Percentiles rank a stretch among this genome's conserved stretches.
phyloP scores from a whole-genome alignment of 2,329 filamentous ascomycete genomes.

The Ascochyta koolunga region DNA sequence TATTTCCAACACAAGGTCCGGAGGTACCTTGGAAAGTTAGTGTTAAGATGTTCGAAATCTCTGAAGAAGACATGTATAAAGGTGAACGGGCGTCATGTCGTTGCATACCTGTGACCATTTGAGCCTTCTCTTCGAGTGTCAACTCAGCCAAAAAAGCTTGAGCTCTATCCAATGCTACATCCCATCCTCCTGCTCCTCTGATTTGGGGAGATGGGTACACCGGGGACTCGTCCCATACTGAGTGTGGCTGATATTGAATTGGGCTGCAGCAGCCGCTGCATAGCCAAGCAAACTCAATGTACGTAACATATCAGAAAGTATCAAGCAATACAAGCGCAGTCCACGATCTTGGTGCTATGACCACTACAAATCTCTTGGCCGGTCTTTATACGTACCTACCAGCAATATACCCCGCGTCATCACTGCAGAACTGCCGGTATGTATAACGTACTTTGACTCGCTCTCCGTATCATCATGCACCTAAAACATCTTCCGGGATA shows the following conservation, averaged over 20 bases:
- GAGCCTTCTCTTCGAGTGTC: constrained; percentile 33
- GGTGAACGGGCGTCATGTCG: too few species aligned
- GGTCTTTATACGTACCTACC: background rate
- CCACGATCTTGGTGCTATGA: background rate
- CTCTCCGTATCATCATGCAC: background rate
- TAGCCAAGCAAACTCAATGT: background rate
- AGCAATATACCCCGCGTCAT: constrained; percentile 1
- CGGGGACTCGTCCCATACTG: constrained; percentile 38
- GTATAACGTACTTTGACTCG: constrained; percentile 1
- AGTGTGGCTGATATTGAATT: constrained; percentile 27
- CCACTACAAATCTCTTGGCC: too few species aligned
- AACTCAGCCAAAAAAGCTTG: constrained; percentile 28
- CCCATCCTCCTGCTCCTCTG: constrained; percentile 36
- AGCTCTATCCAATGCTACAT: constrained; percentile 30
- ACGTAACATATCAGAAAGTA: constrained; percentile 1
- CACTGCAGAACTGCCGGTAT: background rate
- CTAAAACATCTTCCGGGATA: background rate
- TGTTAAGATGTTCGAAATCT: too few species aligned
- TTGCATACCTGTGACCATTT: constrained; percentile 33
- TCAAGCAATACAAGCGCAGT: background rate
- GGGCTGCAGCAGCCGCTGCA: constrained; percentile 18
- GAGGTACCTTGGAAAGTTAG: constrained; percentile 19
- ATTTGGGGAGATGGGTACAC: constrained; percentile 38
- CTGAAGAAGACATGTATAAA: too few species aligned
- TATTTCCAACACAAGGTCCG: constrained; percentile 44